Evolutionary conservation across 1,284 basidiomycete species (phyloP), one percentile per base, ranked within the genome.

Genomic region (Cryptococcus wingfieldii): DNA sequence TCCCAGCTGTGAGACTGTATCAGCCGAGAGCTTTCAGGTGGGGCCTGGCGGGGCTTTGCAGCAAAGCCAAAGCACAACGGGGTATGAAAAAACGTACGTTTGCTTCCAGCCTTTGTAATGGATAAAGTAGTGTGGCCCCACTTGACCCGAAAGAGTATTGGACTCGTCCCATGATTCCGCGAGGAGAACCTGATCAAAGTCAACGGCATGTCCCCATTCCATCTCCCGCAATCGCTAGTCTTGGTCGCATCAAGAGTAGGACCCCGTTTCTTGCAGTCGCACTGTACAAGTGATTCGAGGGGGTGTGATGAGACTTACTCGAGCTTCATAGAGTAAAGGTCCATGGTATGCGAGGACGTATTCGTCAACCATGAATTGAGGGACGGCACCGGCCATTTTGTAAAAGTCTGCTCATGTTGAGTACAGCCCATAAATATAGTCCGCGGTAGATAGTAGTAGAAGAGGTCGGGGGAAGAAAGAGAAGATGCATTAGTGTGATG

Each of bases 61-160:
- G n/a, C 31, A 10, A 8, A 10, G 19, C 25, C 25, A 23, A 23
- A 51, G 12, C 31, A 37, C 38, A 44, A 43, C 14, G 31, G 31
- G 31, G 31, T 10, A 8, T 34, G n/a, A 6, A 7, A 6, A 10
- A 8, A 10, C 90, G 76, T 72, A 94, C 86, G 90, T 94, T 77
- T 93, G 89, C 76, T 98, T 98, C 96, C 96, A 99, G 5, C 96
- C 96, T 74, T 96, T 94, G 81, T 99, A 99, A 77, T 99, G 96
- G 25, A 99, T 94, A 62, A 89, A 87, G 76, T 91, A 98, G 68
- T 96, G 90, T 5, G 85, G 84, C 1, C 92, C 92, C 1, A 83
- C 77, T 5, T 79, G 76, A 3, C 88, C 87, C 5, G 83, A 81
- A 43, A 84, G 81, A 7, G 87, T 84, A 53, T 83, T 86, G 4